Evolutionary conservation across 2,329 filamentous ascomycete species (phyloP).

Genomic region (Zalaria obscura): DNA sequence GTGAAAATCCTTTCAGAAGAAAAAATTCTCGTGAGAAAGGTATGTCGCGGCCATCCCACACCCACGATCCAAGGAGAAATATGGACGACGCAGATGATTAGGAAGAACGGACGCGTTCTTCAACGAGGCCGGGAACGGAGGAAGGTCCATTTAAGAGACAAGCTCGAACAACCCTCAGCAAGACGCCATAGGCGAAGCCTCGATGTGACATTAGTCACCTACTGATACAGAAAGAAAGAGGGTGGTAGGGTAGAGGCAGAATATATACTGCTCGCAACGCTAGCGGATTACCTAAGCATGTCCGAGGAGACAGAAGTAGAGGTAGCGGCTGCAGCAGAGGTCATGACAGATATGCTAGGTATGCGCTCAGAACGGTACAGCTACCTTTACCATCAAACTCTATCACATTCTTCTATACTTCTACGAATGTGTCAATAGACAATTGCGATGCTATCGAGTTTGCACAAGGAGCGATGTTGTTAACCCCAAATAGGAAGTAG

Average conservation of each 20-base stretch:
- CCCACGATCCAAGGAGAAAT: constrained; percentile 21
- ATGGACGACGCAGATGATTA: constrained; percentile 19
- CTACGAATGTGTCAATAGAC: too few relatives aligned
- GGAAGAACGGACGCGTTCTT: constrained; percentile 26
- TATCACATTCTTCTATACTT: too few relatives aligned
- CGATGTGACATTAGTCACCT: constrained; percentile 16
- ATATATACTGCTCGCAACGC: constrained; percentile 2
- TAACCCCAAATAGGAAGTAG: too few relatives aligned
- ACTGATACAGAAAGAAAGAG: constrained; percentile 9
- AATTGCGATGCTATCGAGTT: too few relatives aligned
- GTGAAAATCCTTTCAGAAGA: constrained; percentile 1
- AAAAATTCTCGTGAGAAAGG: neutral
- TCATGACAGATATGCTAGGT: too few relatives aligned
- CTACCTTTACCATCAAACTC: too few relatives aligned
- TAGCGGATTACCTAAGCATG: too few relatives aligned
- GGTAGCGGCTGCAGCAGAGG: too few relatives aligned
- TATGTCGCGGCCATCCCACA: constrained; percentile 28
- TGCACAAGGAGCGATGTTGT: too few relatives aligned
- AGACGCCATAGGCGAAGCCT: constrained; percentile 25
- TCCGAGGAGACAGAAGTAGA: too few relatives aligned
- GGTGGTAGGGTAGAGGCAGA: constrained; percentile 1
- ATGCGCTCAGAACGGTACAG: too few relatives aligned
- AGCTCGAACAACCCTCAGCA: constrained; percentile 24
- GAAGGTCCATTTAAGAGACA: constrained; percentile 17
- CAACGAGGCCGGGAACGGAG: constrained; percentile 30